Conservation (phyloP, 2,329 filamentous ascomycete genomes). For the Furcasterigmium sp. region DNA sequence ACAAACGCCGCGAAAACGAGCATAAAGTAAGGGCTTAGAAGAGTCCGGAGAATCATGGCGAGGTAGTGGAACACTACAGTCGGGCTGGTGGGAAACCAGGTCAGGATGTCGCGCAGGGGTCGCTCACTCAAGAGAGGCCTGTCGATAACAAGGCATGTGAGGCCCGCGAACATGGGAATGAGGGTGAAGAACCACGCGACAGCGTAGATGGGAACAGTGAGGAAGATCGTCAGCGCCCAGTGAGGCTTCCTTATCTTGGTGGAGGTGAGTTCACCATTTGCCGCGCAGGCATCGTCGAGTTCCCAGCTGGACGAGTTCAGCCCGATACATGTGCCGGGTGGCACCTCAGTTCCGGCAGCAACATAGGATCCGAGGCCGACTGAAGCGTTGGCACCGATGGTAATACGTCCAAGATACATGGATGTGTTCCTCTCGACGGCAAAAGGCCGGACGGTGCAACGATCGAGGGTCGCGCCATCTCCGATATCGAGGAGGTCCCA, state of each 20-base stretch:
- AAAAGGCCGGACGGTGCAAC: constrained; percentile 42
- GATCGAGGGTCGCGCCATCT: constrained; percentile 40
- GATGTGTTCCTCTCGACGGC: constrained; percentile 49
- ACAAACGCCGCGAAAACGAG: constrained; percentile 35
- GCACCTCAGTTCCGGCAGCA: constrained; percentile 42
- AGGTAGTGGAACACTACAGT: constrained; percentile 45
- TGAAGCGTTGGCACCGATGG: constrained; percentile 39
- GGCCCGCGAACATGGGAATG: constrained; percentile 37
- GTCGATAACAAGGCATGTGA: constrained; percentile 59
- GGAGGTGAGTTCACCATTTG: constrained; percentile 37
- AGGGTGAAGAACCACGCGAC: constrained; percentile 34
- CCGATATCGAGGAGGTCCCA: constrained; percentile 50
- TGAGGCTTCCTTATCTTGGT: constrained; percentile 34
- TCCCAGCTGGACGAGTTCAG: constrained; percentile 55
- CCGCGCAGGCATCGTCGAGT: constrained; percentile 37
- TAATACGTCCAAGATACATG: constrained; percentile 50
- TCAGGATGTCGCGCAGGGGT: constrained; percentile 33
- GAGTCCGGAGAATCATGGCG: constrained; percentile 33
- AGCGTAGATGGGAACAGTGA: constrained; percentile 35
- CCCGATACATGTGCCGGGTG: constrained; percentile 45
- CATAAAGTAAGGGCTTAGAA: constrained; percentile 36
- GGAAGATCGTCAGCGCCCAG: constrained; percentile 34
- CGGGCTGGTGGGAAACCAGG: constrained; percentile 42
- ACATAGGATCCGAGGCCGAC: constrained; percentile 44
- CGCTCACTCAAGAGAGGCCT: constrained; percentile 24